Base-by-base conservation (phyloP, 169 alveolate genomes). In the Theileria orientalis region DNA sequence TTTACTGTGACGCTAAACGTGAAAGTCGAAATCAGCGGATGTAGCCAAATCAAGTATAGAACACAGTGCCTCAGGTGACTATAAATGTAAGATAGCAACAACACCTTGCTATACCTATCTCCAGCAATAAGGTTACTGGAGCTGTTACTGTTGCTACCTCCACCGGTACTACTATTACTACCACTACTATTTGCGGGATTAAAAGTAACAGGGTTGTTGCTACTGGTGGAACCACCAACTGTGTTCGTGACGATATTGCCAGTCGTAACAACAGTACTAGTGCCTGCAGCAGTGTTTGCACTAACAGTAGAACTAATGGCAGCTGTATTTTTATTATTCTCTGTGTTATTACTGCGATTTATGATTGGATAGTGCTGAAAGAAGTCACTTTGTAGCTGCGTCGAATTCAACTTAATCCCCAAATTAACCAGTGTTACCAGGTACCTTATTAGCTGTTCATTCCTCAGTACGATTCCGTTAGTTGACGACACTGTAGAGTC, bases 1-100 rank as follows among this genome's bases (percentile, higher is more conserved):
- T 69, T 70, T 9, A 78, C 19, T n/a, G 67, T 49, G 8, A 78
- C 72, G 30, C 41, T 56, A 25, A 33, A 25, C 6, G 86, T 78
- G 14, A 69, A 73, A 35, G 67, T 60, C 68, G 86, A 78, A 59
- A 78, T 78, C 62, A 23, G 33, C 27, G 86, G 86, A 44, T 60
- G 74, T 33, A 78, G 66, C 86, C 86, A 78, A 27, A 78, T 61
- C 33, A 78, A 23, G 35, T 51, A 78, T 13, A 78, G 66, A 21
- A 78, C 60, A n/a, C 75, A 74, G 29, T 70, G 67, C 9, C 86
- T 41, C 83, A 78, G 41, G 57, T 78, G 74, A 30, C 51, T 70
- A 37, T 61, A 41, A 35, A 78, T 67, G 57, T 70, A 78, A 1
- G 40, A 59, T 0, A 63, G 74, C 14, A 76, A 41, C 16, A 76